Conservation (phyloP, 257 asterid species). For the Jasminum sambac region DNA sequence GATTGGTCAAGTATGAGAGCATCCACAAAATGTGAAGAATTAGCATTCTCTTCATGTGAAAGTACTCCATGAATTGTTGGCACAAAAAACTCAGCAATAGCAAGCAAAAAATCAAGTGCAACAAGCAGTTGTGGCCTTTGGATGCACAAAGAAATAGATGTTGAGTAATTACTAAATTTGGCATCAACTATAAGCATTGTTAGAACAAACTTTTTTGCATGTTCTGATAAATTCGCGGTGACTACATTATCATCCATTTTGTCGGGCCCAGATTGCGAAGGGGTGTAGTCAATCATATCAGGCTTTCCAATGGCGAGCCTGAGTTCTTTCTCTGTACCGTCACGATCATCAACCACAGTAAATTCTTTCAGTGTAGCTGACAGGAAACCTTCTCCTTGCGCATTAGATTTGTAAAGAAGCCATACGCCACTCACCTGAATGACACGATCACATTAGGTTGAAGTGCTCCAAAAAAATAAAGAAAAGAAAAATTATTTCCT, state of each 20-base stretch:
- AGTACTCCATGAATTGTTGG: slow-evolving; percentile 79
- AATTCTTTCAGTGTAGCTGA: slow-evolving; percentile 83
- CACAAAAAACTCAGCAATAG: slow-evolving; percentile 89
- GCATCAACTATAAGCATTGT: slow-evolving; percentile 90
- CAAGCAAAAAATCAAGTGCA: slow-evolving; percentile 91
- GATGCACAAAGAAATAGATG: slow-evolving; percentile 68
- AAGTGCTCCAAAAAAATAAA: slow-evolving; percentile 13
- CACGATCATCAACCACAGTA: slow-evolving; percentile 85
- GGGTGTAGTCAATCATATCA: slow-evolving; percentile 45
- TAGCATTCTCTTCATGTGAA: slow-evolving; percentile 56
- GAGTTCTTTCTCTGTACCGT: slow-evolving; percentile 89
- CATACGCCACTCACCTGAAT: slow-evolving; percentile 82
- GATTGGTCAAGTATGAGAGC: slow-evolving; percentile 77
- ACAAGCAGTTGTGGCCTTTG: slow-evolving; percentile 98
- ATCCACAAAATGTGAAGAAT: slow-evolving; percentile 52
- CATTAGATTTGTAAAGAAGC: slow-evolving; percentile 76
- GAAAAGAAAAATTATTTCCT: slow-evolving; percentile 19
- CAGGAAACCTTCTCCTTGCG: slow-evolving; percentile 75
- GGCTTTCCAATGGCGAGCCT: slow-evolving; percentile 88
- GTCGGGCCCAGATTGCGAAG: slow-evolving; percentile 37
- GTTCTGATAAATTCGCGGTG: slow-evolving; percentile 31
- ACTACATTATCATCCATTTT: slow-evolving; percentile 30
- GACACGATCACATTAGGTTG: slow-evolving; percentile 24
- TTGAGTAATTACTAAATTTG: slow-evolving; percentile 59
- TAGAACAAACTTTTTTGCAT: slow-evolving; percentile 54